Evolutionary conservation across 306 rosid species (phyloP).

Genomic region (Cucurbita maxima): DNA sequence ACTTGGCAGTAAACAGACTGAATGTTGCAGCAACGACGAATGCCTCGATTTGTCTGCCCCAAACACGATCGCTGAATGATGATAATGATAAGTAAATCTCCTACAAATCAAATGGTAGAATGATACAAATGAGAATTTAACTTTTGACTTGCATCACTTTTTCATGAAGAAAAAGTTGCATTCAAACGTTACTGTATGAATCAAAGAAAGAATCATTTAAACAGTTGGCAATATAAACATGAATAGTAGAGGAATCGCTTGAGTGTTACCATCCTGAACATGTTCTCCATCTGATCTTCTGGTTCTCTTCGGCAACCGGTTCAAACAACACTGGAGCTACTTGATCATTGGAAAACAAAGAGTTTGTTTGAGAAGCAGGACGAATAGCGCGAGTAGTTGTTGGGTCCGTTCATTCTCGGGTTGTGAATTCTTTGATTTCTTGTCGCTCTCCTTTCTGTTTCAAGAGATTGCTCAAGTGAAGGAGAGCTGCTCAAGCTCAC

Average conservation of each 20-base stretch:
- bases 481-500: conserved; percentile 28
- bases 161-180: neutral
- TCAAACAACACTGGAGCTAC: conserved; percentile 18
- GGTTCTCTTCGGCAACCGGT: conserved; percentile 12
- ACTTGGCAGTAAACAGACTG: neutral
- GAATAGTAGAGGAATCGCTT: conserved; percentile 8
- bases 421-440: conserved; percentile 1
- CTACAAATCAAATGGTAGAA: neutral
- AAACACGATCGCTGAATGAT: neutral
- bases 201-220: neutral
- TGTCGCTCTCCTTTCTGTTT: conserved; percentile 39
- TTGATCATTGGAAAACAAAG: conserved; percentile 15
- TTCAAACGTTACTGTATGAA: neutral
- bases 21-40: neutral
- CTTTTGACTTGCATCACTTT: neutral
- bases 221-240: conserved; percentile 19
- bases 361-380: conserved; percentile 9
- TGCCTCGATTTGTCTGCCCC: neutral
- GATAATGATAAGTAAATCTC: neutral
- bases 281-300: conserved; percentile 14
- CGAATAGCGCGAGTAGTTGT: conserved; percentile 8
- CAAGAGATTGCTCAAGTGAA: conserved; percentile 53
- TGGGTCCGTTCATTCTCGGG: conserved; percentile 12
- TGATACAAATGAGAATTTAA: neutral
- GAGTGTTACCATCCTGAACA: conserved; percentile 8